Base-by-base conservation (phyloP, 2,329 filamentous ascomycete genomes). In the Pestalotiopsis fici region DNA sequence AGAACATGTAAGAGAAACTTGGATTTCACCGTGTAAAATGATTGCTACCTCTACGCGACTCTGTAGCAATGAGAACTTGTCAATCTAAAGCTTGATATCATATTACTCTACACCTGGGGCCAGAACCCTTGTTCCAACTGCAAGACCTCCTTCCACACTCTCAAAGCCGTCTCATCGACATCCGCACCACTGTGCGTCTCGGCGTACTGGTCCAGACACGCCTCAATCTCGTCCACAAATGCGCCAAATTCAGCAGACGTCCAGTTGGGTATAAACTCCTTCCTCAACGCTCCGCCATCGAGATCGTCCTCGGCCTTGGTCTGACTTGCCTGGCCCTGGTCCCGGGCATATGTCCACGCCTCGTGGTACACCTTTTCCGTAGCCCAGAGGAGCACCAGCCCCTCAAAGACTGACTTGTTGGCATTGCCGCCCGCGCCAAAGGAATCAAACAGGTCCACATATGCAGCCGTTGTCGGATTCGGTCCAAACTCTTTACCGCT, bases 361-460 rank as follows among this genome's bases (percentile, higher is more conserved):
- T 86, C 82, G 21, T 90, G 75, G 74, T 91, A 91, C 68, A 84
- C 86, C 59, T 83, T 88, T 79, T 95, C 92, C 1, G 90, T 93
- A n/a, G 88, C 89, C 89, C 91, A 95, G 27, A 94, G 86, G n/a
- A 93, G 85, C 2, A 93, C 86, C 69, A 93, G 83, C 5, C 90
- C 91, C 75, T 94, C 91, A 2, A 94, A 79, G 74, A 77, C 71
- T 9, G 72, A 69, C 69, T 65, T 71, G n/a, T 62, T 11, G 60
- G 66, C 65, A 12, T 61, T 31, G 5, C 67, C 56, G 11, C 12
- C 62, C 4, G 70, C 69, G 7, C 68, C 60, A 64, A 77, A 78
- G 4, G 74, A 75, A 68, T 77, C 75, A 28, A 77, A 77, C 12
- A 77, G 57, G 27, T 75, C 59, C 39, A 77, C 73, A 63, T 75